A percentile compares a stretch with the other conserved stretches of the same genome.
Evolutionary conservation across 2,329 filamentous ascomycete species (phyloP).

Genomic region (Alternaria triticimaculans): DNA sequence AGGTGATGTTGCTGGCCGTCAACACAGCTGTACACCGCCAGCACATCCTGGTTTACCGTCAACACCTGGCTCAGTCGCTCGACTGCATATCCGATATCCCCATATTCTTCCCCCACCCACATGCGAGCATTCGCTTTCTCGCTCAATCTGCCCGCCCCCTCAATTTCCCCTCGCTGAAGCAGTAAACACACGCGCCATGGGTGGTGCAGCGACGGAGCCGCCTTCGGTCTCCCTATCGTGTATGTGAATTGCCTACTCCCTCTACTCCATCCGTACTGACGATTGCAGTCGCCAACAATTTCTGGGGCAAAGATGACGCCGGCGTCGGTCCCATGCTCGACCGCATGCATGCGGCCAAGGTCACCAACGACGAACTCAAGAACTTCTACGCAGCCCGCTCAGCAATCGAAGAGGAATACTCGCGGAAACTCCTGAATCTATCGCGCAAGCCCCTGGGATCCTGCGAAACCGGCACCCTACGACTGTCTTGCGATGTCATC

Average conservation of each 20-base stretch:
- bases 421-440: constrained; percentile 84
- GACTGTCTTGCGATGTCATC: constrained; percentile 83
- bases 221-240: constrained; percentile 72
- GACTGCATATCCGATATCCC: constrained; percentile 22
- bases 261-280: constrained; percentile 38
- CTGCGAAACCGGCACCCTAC: constrained; percentile 82
- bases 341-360: constrained; percentile 93
- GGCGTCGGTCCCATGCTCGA: constrained; percentile 90
- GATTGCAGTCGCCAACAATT: constrained; percentile 89
- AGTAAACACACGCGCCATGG: constrained; percentile 58
- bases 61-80: constrained; percentile 33
- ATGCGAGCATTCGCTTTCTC: constrained; percentile 23
- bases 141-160: constrained; percentile 14
- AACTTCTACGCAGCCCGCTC: constrained; percentile 90
- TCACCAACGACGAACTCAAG: constrained; percentile 86
- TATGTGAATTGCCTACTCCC: not conserved
- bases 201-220: constrained; percentile 64
- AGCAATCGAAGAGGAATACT: constrained; percentile 95
- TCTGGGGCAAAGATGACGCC: constrained; percentile 99
- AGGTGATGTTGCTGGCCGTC: constrained; percentile 24
- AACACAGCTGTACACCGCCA: constrained; percentile 29
- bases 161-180: constrained; percentile 26
- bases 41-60: constrained; percentile 29
- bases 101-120: constrained; percentile 25
- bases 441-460: constrained; percentile 90